These are phyloP conservation scores for Calocera viscosa DNA, from an alignment of 768 basidiomycete genomes.

Conservation along the genomic window DNA sequence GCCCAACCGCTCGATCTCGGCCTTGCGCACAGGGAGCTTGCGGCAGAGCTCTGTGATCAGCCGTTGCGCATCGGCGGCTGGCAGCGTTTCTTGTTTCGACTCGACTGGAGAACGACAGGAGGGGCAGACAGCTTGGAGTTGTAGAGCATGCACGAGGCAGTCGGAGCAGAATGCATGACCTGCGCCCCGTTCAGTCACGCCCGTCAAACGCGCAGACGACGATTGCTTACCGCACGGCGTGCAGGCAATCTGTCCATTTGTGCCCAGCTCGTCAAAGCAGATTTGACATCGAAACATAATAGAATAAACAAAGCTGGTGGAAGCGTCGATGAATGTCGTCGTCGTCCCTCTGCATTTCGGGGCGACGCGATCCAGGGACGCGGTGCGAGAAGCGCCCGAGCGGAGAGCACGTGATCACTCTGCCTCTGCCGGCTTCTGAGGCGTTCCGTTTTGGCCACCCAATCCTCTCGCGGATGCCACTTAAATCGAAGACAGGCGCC, in stretches of 20 bases:
- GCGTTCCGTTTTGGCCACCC: too few species aligned
- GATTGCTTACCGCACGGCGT: background rate
- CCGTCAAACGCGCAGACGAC: background rate
- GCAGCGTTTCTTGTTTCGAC: background rate
- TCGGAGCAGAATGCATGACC: conserved; percentile 1
- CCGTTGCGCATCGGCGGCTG: background rate
- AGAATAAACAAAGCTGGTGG: too few species aligned
- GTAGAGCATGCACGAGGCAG: background rate
- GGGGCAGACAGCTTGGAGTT: background rate
- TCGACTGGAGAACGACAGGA: background rate
- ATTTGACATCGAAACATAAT: conserved; percentile 2
- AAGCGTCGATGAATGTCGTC: too few species aligned
- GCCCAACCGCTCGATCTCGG: background rate
- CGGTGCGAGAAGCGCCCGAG: too few species aligned
- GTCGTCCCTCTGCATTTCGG: too few species aligned
- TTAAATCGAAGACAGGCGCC: too few species aligned
- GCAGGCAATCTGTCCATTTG: background rate
- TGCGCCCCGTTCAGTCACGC: background rate
- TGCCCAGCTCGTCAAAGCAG: background rate
- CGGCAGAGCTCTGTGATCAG: background rate
- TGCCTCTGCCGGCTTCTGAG: too few species aligned
- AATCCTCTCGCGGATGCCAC: too few species aligned
- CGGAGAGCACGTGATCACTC: too few species aligned
- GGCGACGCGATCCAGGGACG: too few species aligned
- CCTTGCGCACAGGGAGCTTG: background rate